phyloP scores from a whole-genome alignment of 1,139 yeast genomes.

The Blastobotrys malaysiensis region DNA sequence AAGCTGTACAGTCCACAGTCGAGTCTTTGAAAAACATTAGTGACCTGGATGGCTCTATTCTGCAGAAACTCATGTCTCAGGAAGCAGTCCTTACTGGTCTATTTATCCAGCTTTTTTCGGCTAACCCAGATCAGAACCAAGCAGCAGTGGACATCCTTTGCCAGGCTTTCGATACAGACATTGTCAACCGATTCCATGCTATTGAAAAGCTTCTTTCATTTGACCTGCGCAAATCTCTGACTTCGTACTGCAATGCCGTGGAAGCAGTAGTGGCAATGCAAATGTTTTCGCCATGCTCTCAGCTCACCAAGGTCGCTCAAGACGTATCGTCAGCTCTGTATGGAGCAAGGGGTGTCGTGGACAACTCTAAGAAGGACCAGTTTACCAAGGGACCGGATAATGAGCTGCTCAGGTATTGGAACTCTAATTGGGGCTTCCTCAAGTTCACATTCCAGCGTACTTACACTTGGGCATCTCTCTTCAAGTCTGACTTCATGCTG shows the following conservation, averaged over 20 bases:
- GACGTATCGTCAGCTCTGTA: constrained; percentile 62
- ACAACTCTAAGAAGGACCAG: constrained; percentile 23
- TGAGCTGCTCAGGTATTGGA: constrained; percentile 51
- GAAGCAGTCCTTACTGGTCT: constrained; percentile 19
- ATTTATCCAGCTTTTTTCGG: constrained; percentile 24
- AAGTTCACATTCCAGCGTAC: constrained; percentile 65
- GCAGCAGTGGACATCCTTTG: constrained; percentile 67
- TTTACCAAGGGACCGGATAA: constrained; percentile 23
- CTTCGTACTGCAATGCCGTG: constrained; percentile 46
- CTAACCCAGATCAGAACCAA: constrained; percentile 20
- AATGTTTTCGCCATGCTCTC: constrained; percentile 69
- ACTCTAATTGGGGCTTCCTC: constrained; percentile 61
- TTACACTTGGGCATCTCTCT: constrained; percentile 61
- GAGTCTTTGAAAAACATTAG: constrained; percentile 26
- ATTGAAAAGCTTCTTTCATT: constrained; percentile 48
- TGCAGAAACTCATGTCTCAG: constrained; percentile 38
- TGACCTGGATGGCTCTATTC: constrained; percentile 42
- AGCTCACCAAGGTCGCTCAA: constrained; percentile 67
- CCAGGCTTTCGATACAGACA: constrained; percentile 67
- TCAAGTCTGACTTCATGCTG: constrained; percentile 52
- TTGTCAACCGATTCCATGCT: constrained; percentile 62
- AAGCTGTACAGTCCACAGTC: constrained; percentile 11
- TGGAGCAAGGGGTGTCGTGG: constrained; percentile 59
- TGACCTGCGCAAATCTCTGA: constrained; percentile 42
- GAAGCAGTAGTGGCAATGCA: constrained; percentile 40